phyloP scores from a whole-genome alignment of 495 filamentous ascomycete genomes.

The Podospora anserina region DNA sequence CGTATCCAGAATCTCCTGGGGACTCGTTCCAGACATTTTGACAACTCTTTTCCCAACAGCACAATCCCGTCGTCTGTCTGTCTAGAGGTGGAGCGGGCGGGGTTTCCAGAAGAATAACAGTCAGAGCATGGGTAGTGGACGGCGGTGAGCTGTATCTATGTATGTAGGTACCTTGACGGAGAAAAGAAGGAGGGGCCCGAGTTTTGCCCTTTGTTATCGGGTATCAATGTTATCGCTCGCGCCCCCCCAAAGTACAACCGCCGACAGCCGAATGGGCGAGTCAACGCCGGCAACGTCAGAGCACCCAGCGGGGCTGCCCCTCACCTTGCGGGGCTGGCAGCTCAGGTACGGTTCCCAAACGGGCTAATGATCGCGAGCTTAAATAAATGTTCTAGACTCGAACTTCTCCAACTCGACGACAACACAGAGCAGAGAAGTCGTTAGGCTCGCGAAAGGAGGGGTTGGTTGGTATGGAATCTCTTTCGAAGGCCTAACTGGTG shows the following conservation, averaged over 20 bases:
- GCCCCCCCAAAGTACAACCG: not conserved
- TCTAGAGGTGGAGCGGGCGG: not conserved
- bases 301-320: not conserved
- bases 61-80: not conserved
- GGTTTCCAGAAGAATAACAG: not conserved
- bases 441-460: not conserved
- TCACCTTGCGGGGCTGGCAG: not conserved
- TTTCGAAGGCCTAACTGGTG: not conserved
- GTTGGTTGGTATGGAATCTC: not conserved
- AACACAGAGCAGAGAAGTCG: not conserved
- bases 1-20: not conserved
- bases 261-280: not conserved
- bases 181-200: not conserved
- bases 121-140: not conserved
- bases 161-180: not conserved
- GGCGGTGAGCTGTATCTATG: not conserved
- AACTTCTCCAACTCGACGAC: not conserved
- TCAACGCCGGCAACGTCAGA: not conserved
- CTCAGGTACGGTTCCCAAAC: not conserved
- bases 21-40: not conserved
- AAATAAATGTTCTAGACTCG: not conserved
- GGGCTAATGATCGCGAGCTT: not conserved
- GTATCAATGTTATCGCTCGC: not conserved
- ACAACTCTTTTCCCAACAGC: not conserved
- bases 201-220: not conserved